A percentile compares a stretch with the other conserved stretches of the same genome.
Conservation (phyloP, 805 yeast species). For the Wickerhamiella occidentalis region DNA sequence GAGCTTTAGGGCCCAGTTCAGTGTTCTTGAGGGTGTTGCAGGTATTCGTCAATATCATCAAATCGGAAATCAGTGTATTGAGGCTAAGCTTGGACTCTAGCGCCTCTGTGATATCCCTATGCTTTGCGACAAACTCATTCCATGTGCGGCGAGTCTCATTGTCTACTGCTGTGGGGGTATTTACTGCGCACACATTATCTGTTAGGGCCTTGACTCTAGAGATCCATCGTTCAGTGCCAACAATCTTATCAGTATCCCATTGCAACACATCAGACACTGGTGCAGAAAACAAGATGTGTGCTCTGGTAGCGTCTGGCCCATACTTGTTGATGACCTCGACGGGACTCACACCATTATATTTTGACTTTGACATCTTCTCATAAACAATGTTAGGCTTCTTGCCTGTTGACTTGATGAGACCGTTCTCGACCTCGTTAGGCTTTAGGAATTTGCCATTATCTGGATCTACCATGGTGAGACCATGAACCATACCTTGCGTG, state of each 20-base stretch:
- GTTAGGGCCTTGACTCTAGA: conserved; percentile 36
- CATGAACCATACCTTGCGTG: conserved; percentile 98
- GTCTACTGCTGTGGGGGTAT: conserved; percentile 15
- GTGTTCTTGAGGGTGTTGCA: conserved; percentile 31
- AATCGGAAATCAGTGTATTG: conserved; percentile 80
- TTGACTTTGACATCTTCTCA: conserved; percentile 96
- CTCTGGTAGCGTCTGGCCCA: conserved; percentile 92
- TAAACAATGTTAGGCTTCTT: conserved; percentile 42
- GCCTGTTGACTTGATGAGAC: conserved; percentile 38
- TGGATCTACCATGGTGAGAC: conserved; percentile 69
- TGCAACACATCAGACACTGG: conserved; percentile 69
- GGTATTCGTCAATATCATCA: conserved; percentile 62
- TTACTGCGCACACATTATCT: conserved; percentile 3
- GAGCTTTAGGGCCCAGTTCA: conserved; percentile 26
- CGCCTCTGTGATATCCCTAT: conserved; percentile 45
- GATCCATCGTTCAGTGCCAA: conserved; percentile 83
- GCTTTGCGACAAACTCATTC: conserved; percentile 41
- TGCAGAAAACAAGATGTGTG: conserved; percentile 85
- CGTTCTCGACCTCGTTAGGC: conserved; percentile 50
- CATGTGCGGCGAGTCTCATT: conserved; percentile 43
- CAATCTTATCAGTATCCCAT: conserved; percentile 85
- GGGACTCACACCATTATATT: conserved; percentile 91
- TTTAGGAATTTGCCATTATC: conserved; percentile 58
- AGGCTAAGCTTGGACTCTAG: conserved; percentile 48
- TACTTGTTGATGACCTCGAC: conserved; percentile 54